Conservation (phyloP, 129 eudicot species). For the Artemisia annua region DNA sequence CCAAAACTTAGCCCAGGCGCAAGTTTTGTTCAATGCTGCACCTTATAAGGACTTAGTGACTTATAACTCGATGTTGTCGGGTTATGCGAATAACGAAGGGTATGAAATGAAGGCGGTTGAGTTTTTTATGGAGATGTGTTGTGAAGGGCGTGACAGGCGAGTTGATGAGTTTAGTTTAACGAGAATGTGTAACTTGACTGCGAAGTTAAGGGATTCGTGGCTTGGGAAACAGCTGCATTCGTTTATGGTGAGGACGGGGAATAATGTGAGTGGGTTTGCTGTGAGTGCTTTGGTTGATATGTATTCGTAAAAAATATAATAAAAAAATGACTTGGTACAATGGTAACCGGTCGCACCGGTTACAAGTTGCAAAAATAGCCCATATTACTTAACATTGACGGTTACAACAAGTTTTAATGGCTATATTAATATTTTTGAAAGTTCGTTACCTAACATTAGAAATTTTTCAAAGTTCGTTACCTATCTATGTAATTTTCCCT, state of each 20-base stretch:
- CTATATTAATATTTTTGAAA: no score
- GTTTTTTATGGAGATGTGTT: slow-evolving; percentile 62
- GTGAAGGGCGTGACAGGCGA: slow-evolving; percentile 4
- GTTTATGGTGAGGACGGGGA: slow-evolving; percentile 74
- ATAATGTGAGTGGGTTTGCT: slow-evolving; percentile 51
- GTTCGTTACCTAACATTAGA: no score
- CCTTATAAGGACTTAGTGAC: slow-evolving; percentile 75
- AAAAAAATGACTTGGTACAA: no score
- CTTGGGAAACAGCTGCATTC: slow-evolving; percentile 76
- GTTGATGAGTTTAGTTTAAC: slow-evolving; percentile 80
- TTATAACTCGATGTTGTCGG: slow-evolving; percentile 73
- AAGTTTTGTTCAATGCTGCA: slow-evolving; percentile 50
- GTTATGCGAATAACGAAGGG: slow-evolving; percentile 57
- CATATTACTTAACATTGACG: no score
- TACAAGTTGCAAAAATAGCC: no score
- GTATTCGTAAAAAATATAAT: no score
- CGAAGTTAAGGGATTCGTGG: slow-evolving; percentile 42
- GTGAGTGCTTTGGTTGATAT: slow-evolving; percentile 75
- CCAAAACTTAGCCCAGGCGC: slow-evolving; percentile 46
- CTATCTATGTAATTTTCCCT: no score
- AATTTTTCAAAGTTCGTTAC: no score
- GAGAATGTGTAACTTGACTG: slow-evolving; percentile 70
- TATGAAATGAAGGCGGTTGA: slow-evolving; percentile 52
- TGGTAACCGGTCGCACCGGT: no score
- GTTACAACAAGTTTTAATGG: no score